Conservation (phyloP, 140 eudicot species). For the Stevia rebaudiana region DNA sequence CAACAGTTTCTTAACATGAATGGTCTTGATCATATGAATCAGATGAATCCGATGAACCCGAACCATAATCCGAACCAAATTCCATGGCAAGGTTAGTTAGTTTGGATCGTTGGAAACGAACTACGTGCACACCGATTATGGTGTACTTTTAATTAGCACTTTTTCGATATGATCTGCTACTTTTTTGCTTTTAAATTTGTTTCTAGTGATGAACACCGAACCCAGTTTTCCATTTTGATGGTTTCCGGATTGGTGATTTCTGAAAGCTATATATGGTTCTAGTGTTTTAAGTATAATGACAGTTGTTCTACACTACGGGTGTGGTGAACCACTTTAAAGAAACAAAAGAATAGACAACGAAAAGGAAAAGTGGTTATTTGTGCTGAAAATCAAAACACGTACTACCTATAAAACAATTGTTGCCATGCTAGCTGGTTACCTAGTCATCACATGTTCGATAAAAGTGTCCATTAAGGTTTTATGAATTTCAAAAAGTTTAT, state of each 20-base stretch:
- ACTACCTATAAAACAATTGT: slow-evolving; percentile 21
- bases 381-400: slow-evolving; percentile 31
- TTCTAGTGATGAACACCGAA: slow-evolving; percentile 21
- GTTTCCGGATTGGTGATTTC: slow-evolving; percentile 21
- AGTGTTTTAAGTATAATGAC: slow-evolving; percentile 3
- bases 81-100: slow-evolving; percentile 51
- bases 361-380: slow-evolving; percentile 19
- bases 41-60: slow-evolving; percentile 25
- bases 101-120: slow-evolving; percentile 10
- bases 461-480: neutral
- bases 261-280: slow-evolving; percentile 25
- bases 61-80: slow-evolving; percentile 37
- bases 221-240: slow-evolving; percentile 28
- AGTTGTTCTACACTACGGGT: slow-evolving; percentile 28
- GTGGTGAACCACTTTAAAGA: slow-evolving; percentile 32
- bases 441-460: slow-evolving; percentile 4
- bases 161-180: slow-evolving; percentile 1
- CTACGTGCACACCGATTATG: neutral
- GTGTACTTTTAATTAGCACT: slow-evolving; percentile 16
- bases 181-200: slow-evolving; percentile 23
- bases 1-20: slow-evolving; percentile 44
- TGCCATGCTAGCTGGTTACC: slow-evolving; percentile 18
- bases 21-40: slow-evolving; percentile 40
- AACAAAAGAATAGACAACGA: slow-evolving; percentile 27
- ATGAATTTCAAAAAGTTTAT: neutral